Conservation (phyloP, 2,329 filamentous ascomycete genomes). For the Calonectria honghensis region DNA sequence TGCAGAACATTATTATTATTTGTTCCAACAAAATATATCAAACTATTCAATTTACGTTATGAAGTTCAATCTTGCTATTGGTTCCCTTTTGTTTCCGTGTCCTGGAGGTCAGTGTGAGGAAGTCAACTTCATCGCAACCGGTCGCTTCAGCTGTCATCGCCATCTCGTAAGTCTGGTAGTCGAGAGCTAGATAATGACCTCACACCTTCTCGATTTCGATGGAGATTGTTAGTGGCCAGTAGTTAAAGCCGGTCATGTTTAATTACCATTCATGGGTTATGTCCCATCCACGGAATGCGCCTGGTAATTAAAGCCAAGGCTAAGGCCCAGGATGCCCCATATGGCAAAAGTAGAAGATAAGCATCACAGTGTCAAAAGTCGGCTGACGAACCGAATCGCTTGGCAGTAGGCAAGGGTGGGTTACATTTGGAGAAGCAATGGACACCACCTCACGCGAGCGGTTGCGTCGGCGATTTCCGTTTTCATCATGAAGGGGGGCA, state of each 20-base stretch:
- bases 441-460: background rate
- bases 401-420: background rate
- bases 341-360: background rate
- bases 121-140: background rate
- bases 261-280: background rate
- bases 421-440: background rate
- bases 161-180: background rate
- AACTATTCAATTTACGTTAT: conserved; percentile 26
- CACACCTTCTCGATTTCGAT: background rate
- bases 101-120: background rate
- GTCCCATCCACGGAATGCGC: background rate
- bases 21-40: conserved; percentile 22
- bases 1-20: conserved; percentile 26
- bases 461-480: background rate
- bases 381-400: background rate
- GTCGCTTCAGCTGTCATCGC: no score
- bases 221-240: background rate
- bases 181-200: background rate
- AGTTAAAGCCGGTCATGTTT: background rate
- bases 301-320: background rate
- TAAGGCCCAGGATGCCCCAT: background rate
- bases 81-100: background rate
- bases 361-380: background rate
- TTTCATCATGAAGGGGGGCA: background rate
- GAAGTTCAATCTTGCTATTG: background rate